Conservation (phyloP, 768 basidiomycete genomes). For the Hericium alpestre region DNA sequence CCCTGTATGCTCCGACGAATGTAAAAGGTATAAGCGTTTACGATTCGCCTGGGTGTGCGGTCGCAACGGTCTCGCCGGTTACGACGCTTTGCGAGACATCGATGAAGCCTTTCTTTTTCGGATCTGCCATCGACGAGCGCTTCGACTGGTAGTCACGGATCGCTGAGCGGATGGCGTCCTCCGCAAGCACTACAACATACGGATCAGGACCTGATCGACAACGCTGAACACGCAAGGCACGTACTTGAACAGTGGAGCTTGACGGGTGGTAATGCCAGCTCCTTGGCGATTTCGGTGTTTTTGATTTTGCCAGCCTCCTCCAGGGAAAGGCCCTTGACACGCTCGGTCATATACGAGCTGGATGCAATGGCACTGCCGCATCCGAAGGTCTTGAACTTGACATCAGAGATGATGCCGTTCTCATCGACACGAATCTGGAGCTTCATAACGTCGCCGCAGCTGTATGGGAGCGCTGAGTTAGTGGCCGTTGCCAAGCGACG, state of each 20-base stretch:
- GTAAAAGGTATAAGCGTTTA: constrained; percentile 8
- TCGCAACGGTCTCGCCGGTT: constrained; percentile 43
- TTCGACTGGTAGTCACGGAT: constrained; percentile 94
- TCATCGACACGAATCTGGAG: constrained; percentile 97
- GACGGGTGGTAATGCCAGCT: constrained; percentile 88
- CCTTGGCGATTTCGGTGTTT: constrained; percentile 99
- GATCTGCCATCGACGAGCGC: constrained; percentile 41
- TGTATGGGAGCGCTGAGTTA: constrained; percentile 22
- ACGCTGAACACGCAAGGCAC: constrained; percentile 17
- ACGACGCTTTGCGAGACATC: constrained; percentile 53
- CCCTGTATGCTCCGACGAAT: background rate
- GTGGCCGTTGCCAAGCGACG: background rate
- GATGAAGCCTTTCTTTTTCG: constrained; percentile 54
- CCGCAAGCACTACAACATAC: constrained; percentile 67
- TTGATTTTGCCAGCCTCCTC: constrained; percentile 95
- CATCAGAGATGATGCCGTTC: constrained; percentile 89
- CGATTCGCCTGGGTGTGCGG: constrained; percentile 35
- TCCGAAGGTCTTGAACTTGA: constrained; percentile 99
- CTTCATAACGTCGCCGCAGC: constrained; percentile 99
- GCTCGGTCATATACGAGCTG: constrained; percentile 97
- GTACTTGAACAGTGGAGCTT: constrained; percentile 90
- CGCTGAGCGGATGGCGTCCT: constrained; percentile 97
- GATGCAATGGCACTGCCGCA: constrained; percentile 98
- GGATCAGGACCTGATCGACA: background rate
- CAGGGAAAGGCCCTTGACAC: constrained; percentile 86